Base-by-base conservation (phyloP, 495 filamentous ascomycete species). In the Neurospora sp. region DNA sequence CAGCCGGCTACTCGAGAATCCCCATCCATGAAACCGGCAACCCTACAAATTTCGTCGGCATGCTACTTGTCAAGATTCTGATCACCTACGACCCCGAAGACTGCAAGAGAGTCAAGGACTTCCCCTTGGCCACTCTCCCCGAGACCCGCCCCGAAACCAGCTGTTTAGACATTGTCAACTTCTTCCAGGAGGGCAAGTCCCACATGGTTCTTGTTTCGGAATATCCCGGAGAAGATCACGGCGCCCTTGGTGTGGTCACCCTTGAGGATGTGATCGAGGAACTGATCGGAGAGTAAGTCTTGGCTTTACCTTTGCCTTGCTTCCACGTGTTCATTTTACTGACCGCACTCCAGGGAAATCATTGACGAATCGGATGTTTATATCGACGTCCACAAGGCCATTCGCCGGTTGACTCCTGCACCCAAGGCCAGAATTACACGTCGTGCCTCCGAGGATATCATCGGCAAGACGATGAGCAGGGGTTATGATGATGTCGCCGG, bases 1-100 rank as follows among this genome's bases (percentile, higher is more conserved):
- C 92, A 5, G 93, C 94, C 68, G 96, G 96, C 22, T 99, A 98
- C 80, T 98, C 94, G 39, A 88, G 96, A 44, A 98, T 99, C 73
- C 96, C 96, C 1, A 97, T 99, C 70, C 90, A 98, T 77, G 90
- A 93, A 48, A 91, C 93, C 0, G 92, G 93, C 39, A 96, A 96
- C 75, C 83, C 86, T 0, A 86, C 86, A 68, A 97, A 99, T 76
- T 99, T 97, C 79, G 89, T 98, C 18, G 96, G 96, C 46, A 99
- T 99, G 96, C 87, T 99, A 1, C 83, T 99, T 11, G 96, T 99
- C 77, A 99, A 98, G 82, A 98, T 98, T 76, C 87, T 99, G 44
- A 99, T 99, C 78, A 98, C 96, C 0, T 99, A 99, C 77, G 96
- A 99, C 74, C 96, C 96, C 0, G 96, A 99, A 80, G 96, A 99